Base-by-base conservation (phyloP, 352 stramenopile genomes). In the Peronospora destructor region DNA sequence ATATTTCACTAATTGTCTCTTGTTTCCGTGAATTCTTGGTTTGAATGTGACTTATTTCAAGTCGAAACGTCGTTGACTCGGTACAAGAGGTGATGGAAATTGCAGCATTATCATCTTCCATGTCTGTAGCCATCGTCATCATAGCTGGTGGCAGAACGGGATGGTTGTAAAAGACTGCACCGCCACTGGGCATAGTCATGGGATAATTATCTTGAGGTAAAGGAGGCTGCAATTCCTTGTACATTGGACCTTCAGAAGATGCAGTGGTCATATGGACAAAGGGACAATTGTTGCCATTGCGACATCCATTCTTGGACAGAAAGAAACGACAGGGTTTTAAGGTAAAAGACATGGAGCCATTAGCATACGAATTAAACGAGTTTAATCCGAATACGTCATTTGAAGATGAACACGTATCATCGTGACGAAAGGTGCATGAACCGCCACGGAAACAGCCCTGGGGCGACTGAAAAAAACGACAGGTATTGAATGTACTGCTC, bases 1-100 rank as follows among this genome's bases (percentile, higher is more conserved):
- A 49, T 36, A 90, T 85, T 57, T 87, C 79, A 42, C 74, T 84
- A 49, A 87, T 86, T 10, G 76, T 67, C 49, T 90, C 79, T 16
- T 75, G 79, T 49, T 81, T 84, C 17, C 66, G 69, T 29, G 72
- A 68, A 25, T 90, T 87, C 36, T 89, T 87, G 30, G 72, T 61
- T 49, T 87, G 74, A 40, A 87, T 84, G 36, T 85, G 72, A 46
- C 36, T 69, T 69, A 25, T 64, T 26, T 4, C 23, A 26, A 6
- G 56, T 16, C 73, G 59, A 28, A 29, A 14, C 2, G 36, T 26
- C 2, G 7, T 16, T 5, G 36, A 42, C 16, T 42, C 12, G 17
- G 17, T 42, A 36, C 12, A 34, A 16, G 30, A 14, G 13, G 33
- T n/a, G 4, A 23, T 9, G 2, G 32, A 36, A 36, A 6, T 36